Percentiles rank a stretch among this genome's conserved stretches.
Conservation (phyloP, 2,329 filamentous ascomycete genomes). For the Penicillium crustosum region DNA sequence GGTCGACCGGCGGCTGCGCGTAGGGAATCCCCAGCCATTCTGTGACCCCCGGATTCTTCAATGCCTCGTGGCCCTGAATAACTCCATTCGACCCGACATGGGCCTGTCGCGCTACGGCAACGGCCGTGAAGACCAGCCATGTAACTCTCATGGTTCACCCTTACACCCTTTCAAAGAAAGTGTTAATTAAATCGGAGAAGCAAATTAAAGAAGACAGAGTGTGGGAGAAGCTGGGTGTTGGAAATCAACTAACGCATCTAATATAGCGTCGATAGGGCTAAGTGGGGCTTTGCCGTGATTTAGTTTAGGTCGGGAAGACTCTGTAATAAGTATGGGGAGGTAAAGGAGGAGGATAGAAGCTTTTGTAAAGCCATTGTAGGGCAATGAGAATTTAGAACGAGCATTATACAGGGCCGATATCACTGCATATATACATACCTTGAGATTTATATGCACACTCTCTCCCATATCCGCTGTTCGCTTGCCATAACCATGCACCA, state of each 20-base stretch:
- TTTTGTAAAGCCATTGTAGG: no score
- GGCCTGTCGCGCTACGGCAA: background rate
- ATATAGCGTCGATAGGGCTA: background rate
- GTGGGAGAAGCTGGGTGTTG: background rate
- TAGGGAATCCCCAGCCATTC: slow-evolving; percentile 32
- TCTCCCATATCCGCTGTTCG: no score
- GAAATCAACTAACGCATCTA: background rate
- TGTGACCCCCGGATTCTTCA: slow-evolving; percentile 13
- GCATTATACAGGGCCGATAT: no score
- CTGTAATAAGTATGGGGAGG: no score
- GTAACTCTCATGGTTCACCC: background rate
- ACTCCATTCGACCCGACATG: slow-evolving; percentile 16
- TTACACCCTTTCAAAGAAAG: background rate
- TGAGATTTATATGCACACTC: no score
- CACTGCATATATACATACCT: no score
- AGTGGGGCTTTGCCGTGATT: no score
- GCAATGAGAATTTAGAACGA: no score
- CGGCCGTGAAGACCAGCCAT: background rate
- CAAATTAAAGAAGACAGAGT: background rate
- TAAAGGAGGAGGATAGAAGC: no score
- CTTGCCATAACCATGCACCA: no score
- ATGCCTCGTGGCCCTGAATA: slow-evolving; percentile 21
- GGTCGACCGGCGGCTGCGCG: slow-evolving; percentile 25
- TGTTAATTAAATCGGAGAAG: background rate
- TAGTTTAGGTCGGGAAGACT: no score